Evolutionary conservation across 441 rosid species (phyloP).

Genomic region (Adansonia madagascariensis): DNA sequence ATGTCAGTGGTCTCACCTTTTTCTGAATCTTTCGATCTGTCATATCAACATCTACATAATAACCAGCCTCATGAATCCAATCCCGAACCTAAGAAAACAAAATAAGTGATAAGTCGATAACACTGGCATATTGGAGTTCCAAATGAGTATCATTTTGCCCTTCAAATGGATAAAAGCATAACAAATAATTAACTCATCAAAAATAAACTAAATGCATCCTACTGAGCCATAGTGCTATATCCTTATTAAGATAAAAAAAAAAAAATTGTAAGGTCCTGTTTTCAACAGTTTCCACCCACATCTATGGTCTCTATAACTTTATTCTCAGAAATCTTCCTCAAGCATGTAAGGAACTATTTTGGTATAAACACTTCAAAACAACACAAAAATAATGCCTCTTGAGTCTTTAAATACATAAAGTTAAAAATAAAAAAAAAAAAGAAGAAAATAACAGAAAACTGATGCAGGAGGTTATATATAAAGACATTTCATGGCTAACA

Average conservation of each 20-base stretch:
- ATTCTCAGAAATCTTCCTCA: constrained; percentile 8
- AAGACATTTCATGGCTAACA: neutral
- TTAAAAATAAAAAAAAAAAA: neutral
- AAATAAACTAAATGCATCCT: neutral
- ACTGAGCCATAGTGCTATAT: neutral
- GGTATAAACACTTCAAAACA: neutral
- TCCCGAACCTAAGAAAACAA: constrained; percentile 55
- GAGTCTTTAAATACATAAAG: neutral
- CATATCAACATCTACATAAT: constrained; percentile 74
- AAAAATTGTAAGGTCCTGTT: neutral
- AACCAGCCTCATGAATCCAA: constrained; percentile 76
- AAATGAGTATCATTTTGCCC: neutral
- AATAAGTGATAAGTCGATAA: constrained; percentile 10
- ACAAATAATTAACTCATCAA: neutral
- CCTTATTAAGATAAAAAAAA: neutral
- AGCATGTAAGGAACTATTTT: constrained; percentile 9
- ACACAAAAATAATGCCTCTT: neutral
- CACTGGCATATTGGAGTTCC: neutral
- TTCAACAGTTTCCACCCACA: neutral
- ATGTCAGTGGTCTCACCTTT: constrained; percentile 54
- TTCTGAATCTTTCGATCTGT: constrained; percentile 92
- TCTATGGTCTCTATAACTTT: neutral
- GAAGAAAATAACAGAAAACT: neutral
- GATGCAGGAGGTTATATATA: neutral
- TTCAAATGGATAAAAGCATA: neutral